phyloP scores from a whole-genome alignment of 306 rosid genomes.

The Trichosanthes truncata region DNA sequence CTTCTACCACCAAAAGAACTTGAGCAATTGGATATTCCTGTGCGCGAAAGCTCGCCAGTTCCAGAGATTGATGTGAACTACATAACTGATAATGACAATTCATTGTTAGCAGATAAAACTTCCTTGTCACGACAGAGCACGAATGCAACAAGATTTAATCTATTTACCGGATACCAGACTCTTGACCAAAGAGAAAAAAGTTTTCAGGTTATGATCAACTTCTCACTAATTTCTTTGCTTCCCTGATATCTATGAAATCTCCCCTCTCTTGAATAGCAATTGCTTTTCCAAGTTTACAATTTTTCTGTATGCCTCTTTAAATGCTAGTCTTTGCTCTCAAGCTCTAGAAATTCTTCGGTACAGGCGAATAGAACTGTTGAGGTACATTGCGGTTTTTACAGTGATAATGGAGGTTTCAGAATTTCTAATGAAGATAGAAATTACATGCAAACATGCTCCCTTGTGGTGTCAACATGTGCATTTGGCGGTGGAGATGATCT shows the following conservation, averaged over 20 bases:
- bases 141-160: conserved; percentile 50
- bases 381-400: conserved; percentile 85
- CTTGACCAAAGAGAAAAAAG: conserved; percentile 54
- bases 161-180: conserved; percentile 84
- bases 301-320: background rate
- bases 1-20: conserved; percentile 73
- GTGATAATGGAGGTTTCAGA: conserved; percentile 65
- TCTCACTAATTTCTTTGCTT: conserved; percentile 1
- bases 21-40: conserved; percentile 59
- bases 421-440: conserved; percentile 58
- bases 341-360: conserved; percentile 14
- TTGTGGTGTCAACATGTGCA: conserved; percentile 86
- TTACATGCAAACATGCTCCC: conserved; percentile 58
- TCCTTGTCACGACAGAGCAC: conserved; percentile 27
- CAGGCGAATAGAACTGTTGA: conserved; percentile 51
- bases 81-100: conserved; percentile 31
- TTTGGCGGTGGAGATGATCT: conserved; percentile 99
- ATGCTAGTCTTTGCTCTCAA: background rate
- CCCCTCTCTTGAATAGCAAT: background rate
- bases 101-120: conserved; percentile 28
- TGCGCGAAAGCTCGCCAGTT: conserved; percentile 22
- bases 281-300: background rate
- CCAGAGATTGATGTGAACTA: conserved; percentile 42
- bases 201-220: conserved; percentile 60
- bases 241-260: background rate